Evolutionary conservation across 2,329 filamentous ascomycete genomes (phyloP), one percentile per base, ranked within the genome.

Genomic region (Eurotiales sp.): DNA sequence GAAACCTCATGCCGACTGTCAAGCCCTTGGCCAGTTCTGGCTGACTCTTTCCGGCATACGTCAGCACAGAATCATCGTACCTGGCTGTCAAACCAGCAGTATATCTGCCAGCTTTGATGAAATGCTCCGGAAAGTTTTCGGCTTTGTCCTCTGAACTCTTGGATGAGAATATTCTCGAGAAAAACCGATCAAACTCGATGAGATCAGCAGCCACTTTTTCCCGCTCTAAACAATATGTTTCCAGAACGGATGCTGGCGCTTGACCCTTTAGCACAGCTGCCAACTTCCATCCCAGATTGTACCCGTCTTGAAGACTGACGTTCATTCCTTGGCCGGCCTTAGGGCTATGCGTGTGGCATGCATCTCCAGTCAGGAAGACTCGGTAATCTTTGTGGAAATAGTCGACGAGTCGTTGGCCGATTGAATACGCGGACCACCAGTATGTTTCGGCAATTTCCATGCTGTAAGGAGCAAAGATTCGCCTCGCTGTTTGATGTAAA

Each of bases 301-400:
- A 67, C 6, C 58, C 62, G 39, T 69, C 67, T 40, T 68, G 65
- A 57, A 69, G 67, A 51, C 66, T 68, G 14, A 64, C 67, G 27
- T 69, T 69, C 25, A 62, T 63, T 5, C 66, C 67, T 59, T 69
- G 65, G 1, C 63, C 65, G 7, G 65, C 65, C 1, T 65, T 58
- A 6, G 65, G 62, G 0, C 63, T 66, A 41, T 68, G 65, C 60
- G 30, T 27, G 36, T 53, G 51, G 11, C 39, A 47, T 25, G 83
- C 85, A 64, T 88, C 86, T 2, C 86, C 86, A 0, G 84, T 83
- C 4, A 89, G 73, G 63, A 90, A 90, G 8, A 90, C 75, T 3
- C 84, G 76, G 21, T 79, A 75, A 11, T 72, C 67, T 6, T 73
- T 73, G 36, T 76, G 78, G 64, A 85, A 86, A 37, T 75, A 71